Evolutionary conservation across 305 asterid genomes (phyloP), one percentile per base, ranked within the genome.

Genomic region (Striga hermonthica): DNA sequence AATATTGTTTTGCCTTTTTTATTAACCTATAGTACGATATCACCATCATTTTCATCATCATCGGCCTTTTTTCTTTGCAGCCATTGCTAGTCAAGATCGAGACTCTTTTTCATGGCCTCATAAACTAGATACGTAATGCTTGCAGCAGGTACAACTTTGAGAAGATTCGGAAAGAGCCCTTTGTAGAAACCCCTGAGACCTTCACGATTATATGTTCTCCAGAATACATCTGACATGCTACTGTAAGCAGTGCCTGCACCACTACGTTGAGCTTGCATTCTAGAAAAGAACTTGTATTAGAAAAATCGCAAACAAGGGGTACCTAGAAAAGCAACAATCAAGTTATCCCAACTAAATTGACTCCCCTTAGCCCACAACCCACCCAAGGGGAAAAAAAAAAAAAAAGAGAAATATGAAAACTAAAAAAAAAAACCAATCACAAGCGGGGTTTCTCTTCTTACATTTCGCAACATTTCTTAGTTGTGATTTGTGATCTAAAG

Each of bases 111-210:
- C 95, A 80, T 88, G 80, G 88, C 83, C 73, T 90, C 99, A 13
- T 93, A 93, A 57, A 88, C 86, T 76, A 88, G 64, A 76, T 93
- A 93, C 4, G 99, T 90, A 78, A 93, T 93, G 89, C 97, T 90
- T 34, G 99, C 97, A 28, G 97, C 84, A 4, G 99, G 97, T 31
- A 93, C 85, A 4, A 93, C 99, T 76, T 93, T 93, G 52, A 88
- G 92, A 62, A 93, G 95, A 81, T 90, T 93, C 1, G 99, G 99
- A 65, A 86, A 76, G 40, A 93, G 92, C n/a, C 99, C 99, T 76
- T 88, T 93, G 68, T 90, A 93, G 81, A 93, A 93, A 34, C 96
- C 99, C 76, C 92, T 52, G 35, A 72, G 34, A 48, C 99, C 99
- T 83, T 93, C 97, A 10, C 8, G 71, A 57, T 43, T 64, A 71